These are phyloP conservation scores for Cladosporium oxysporum DNA, from an alignment of 2,329 filamentous ascomycete genomes.

Conservation along the genomic window DNA sequence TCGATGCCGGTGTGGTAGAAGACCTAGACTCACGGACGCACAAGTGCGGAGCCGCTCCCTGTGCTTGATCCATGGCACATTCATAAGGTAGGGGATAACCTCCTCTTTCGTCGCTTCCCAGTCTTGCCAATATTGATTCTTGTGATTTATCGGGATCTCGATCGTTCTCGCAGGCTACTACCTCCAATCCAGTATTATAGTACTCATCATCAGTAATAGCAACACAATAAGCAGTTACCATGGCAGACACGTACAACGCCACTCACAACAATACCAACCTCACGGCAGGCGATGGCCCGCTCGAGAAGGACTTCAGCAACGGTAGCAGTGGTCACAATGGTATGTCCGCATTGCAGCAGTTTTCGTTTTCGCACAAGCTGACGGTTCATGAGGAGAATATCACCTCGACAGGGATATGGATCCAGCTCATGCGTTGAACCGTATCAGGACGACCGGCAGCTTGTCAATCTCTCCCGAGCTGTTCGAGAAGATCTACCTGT, in stretches of 20 bases:
- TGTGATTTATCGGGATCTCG: slow-evolving; percentile 5
- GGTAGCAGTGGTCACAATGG: slow-evolving; percentile 38
- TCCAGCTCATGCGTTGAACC: slow-evolving; percentile 43
- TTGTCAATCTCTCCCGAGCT: slow-evolving; percentile 56
- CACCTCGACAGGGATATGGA: slow-evolving; percentile 40
- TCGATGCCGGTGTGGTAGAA: slow-evolving; percentile 12
- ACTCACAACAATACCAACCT: slow-evolving; percentile 33
- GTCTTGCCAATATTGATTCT: slow-evolving; percentile 11
- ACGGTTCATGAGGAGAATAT: slow-evolving; percentile 28
- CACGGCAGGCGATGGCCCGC: slow-evolving; percentile 30
- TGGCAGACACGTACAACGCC: slow-evolving; percentile 28
- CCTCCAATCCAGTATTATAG: background rate
- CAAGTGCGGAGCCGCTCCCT: slow-evolving; percentile 24
- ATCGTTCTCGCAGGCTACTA: slow-evolving; percentile 21
- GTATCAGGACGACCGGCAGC: slow-evolving; percentile 55
- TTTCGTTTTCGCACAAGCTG: slow-evolving; percentile 4
- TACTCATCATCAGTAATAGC: background rate
- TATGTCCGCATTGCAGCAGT: slow-evolving; percentile 19
- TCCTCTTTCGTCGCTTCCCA: background rate
- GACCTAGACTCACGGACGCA: slow-evolving; percentile 10
- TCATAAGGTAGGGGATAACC: slow-evolving; percentile 19
- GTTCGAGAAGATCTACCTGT: slow-evolving; percentile 56
- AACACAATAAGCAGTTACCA: slow-evolving; percentile 10
- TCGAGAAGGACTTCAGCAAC: slow-evolving; percentile 51
- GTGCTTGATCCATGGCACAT: slow-evolving; percentile 17